Conservation (phyloP, 2,329 filamentous ascomycete genomes). For the Aspergillus terreus region DNA sequence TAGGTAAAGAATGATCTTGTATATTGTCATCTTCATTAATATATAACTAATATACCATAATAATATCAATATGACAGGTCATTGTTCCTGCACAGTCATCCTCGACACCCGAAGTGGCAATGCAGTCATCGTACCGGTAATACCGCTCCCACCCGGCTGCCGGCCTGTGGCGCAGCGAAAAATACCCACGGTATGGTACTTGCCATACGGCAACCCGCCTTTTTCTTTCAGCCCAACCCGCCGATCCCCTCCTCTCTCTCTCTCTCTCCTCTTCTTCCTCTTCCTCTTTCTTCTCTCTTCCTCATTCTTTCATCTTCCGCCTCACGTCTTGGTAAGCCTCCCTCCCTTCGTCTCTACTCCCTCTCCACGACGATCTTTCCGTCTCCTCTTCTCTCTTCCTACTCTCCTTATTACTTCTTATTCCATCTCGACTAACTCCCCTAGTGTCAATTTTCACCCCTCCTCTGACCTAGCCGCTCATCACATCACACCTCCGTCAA, state of each 20-base stretch:
- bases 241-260: conserved; percentile 1
- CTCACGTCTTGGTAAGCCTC: neutral
- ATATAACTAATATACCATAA: no score
- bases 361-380: neutral
- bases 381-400: neutral
- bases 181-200: neutral
- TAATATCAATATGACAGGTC: no score
- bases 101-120: no score
- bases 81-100: no score
- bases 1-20: no score
- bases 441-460: neutral
- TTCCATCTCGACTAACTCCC: conserved; percentile 4
- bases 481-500: conserved; percentile 19
- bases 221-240: conserved; percentile 14
- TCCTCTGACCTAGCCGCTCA: neutral
- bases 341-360: neutral
- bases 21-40: no score
- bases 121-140: no score
- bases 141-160: no score
- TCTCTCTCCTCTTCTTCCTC: conserved; percentile 19
- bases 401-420: conserved; percentile 5
- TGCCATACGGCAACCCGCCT: neutral
- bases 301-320: neutral
- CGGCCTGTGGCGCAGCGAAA: neutral
- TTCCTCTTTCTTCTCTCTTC: conserved; percentile 7